These are phyloP conservation scores for Cercospora nicotianae DNA, from an alignment of 2,329 filamentous ascomycete genomes.

Conservation along the genomic window DNA sequence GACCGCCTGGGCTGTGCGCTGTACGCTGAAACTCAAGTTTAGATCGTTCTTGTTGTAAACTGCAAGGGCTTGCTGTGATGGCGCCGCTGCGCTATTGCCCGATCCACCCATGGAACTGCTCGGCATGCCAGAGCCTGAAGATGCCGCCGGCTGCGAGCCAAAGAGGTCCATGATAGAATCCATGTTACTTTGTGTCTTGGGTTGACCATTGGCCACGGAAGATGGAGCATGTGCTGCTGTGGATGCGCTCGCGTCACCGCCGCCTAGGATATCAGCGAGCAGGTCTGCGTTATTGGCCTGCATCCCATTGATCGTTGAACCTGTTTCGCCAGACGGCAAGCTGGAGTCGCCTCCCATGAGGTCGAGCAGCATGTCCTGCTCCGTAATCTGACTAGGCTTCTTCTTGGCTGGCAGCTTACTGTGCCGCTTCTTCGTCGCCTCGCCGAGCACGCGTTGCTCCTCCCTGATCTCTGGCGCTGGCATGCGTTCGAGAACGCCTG, in stretches of 20 bases:
- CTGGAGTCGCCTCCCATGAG: constrained; percentile 71
- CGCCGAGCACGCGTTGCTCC: constrained; percentile 84
- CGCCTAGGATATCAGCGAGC: constrained; percentile 86
- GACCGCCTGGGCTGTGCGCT: constrained; percentile 76
- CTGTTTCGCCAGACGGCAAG: constrained; percentile 59
- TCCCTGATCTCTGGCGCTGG: constrained; percentile 95
- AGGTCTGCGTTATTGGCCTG: constrained; percentile 76
- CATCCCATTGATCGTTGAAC: constrained; percentile 56
- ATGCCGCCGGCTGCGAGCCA: constrained; percentile 44
- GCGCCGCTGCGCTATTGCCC: constrained; percentile 51
- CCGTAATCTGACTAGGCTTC: constrained; percentile 74
- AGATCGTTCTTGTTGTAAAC: constrained; percentile 89
- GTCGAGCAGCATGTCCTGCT: constrained; percentile 88
- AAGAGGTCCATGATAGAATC: constrained; percentile 89
- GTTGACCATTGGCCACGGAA: constrained; percentile 28
- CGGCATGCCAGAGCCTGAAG: constrained; percentile 39
- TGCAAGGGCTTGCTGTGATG: constrained; percentile 55
- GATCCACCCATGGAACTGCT: constrained; percentile 48
- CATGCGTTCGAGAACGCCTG: constrained; percentile 95
- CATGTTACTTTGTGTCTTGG: constrained; percentile 42
- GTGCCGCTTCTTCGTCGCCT: constrained; percentile 58
- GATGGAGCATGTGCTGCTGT: constrained; percentile 42
- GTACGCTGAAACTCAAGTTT: constrained; percentile 75
- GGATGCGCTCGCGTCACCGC: constrained; percentile 55
- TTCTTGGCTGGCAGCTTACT: constrained; percentile 67